Conservation (phyloP, 495 filamentous ascomycete species). For the Elasticomyces elasticus region DNA sequence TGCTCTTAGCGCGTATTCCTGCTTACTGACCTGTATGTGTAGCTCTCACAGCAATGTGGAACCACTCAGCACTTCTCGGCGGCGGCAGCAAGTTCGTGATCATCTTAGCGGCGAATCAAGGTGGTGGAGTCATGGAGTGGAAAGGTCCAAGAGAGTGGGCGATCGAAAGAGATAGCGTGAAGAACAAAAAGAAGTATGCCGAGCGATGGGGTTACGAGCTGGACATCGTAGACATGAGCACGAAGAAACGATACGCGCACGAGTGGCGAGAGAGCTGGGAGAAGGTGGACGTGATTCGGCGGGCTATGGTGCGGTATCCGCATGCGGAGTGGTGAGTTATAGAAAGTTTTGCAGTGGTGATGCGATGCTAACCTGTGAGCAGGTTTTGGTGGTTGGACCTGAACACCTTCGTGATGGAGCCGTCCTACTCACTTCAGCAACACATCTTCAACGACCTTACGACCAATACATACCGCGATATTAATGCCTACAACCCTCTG, state of each 20-base stretch:
- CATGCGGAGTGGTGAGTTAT: conserved; percentile 80
- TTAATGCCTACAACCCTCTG: conserved; percentile 89
- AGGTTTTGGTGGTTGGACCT: conserved; percentile 99
- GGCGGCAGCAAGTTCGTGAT: conserved; percentile 88
- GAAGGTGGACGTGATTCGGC: conserved; percentile 91
- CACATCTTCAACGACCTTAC: conserved; percentile 80
- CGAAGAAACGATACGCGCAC: conserved; percentile 96
- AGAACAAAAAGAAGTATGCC: conserved; percentile 86
- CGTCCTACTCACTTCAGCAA: conserved; percentile 75
- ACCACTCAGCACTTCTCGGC: too few relatives aligned
- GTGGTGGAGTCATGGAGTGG: conserved; percentile 98
- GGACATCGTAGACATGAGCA: conserved; percentile 95
- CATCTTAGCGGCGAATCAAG: conserved; percentile 85
- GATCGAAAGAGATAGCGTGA: conserved; percentile 89
- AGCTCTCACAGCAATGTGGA: conserved; percentile 30
- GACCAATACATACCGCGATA: conserved; percentile 80
- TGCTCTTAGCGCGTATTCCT: conserved; percentile 23
- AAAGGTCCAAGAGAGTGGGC: conserved; percentile 97
- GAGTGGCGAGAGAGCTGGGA: conserved; percentile 99
- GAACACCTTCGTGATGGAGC: conserved; percentile 97
- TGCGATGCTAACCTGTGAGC: neutral
- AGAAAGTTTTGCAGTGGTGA: neutral
- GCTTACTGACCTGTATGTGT: conserved; percentile 39
- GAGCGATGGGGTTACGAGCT: conserved; percentile 88
- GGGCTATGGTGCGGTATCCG: conserved; percentile 85